Evolutionary conservation across 164 flowering plant genomes (phyloP).

Genomic region (Magnolia sinica): DNA sequence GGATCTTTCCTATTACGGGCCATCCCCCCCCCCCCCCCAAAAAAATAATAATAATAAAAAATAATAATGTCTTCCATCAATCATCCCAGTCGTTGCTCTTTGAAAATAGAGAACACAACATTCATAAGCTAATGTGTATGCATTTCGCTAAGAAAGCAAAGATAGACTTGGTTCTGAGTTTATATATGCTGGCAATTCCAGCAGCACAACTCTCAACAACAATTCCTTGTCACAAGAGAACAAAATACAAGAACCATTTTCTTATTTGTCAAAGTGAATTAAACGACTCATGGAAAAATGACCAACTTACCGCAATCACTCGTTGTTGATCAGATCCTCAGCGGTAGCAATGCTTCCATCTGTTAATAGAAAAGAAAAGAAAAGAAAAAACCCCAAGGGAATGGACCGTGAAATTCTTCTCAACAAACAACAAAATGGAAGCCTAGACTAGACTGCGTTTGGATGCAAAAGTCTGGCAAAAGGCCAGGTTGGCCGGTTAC

Average conservation of each 20-base stretch:
- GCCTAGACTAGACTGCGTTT: not conserved
- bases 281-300: not conserved
- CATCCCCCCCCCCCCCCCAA: no score
- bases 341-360: constrained; percentile 58
- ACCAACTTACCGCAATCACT: not conserved
- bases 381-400: no score
- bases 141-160: not conserved
- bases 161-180: not conserved
- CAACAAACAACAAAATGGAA: not conserved
- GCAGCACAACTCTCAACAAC: not conserved
- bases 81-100: not conserved
- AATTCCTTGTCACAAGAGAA: not conserved
- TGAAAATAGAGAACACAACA: not conserved
- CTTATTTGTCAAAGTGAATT: not conserved
- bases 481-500: not conserved
- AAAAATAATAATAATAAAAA: no score
- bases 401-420: not conserved
- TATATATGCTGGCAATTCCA: not conserved
- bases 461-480: not conserved
- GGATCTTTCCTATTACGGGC: no score
- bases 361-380: not conserved
- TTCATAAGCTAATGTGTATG: not conserved
- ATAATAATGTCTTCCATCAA: not conserved
- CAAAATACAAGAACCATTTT: constrained; percentile 2
- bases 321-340: constrained; percentile 37